phyloP scores from a whole-genome alignment of 768 basidiomycete species.

The Lentinula detonsa region DNA sequence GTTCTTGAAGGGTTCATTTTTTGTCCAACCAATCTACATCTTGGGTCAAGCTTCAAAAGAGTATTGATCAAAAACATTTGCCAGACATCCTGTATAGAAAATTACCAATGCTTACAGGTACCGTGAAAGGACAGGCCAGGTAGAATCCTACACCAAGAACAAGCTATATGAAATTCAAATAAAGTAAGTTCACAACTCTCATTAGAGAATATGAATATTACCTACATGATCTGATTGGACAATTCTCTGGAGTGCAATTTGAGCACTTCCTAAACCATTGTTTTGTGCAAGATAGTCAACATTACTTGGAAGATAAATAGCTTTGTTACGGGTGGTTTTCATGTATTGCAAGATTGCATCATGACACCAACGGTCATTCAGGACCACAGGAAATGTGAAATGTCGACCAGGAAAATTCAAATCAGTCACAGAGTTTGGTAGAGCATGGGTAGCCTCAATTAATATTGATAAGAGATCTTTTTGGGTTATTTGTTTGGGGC shows the following conservation, averaged over 20 bases:
- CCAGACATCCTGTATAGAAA: neutral
- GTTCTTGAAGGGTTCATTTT: slow-evolving; percentile 75
- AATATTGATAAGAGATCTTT: slow-evolving; percentile 34
- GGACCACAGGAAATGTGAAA: slow-evolving; percentile 54
- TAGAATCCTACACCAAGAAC: slow-evolving; percentile 63
- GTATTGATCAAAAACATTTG: neutral
- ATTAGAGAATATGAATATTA: neutral
- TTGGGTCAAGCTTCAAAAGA: slow-evolving; percentile 44
- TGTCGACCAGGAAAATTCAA: slow-evolving; percentile 42
- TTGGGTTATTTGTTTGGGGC: slow-evolving; percentile 38
- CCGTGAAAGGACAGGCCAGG: slow-evolving; percentile 55
- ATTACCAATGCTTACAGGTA: slow-evolving; percentile 36
- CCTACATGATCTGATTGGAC: slow-evolving; percentile 45
- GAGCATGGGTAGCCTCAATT: slow-evolving; percentile 25
- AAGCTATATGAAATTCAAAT: slow-evolving; percentile 28
- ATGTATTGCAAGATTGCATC: slow-evolving; percentile 56
- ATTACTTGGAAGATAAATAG: slow-evolving; percentile 65
- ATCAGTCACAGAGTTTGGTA: slow-evolving; percentile 33
- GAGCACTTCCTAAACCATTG: slow-evolving; percentile 43
- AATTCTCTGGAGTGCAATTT: slow-evolving; percentile 40
- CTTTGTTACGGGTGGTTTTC: slow-evolving; percentile 44
- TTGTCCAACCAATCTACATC: slow-evolving; percentile 54
- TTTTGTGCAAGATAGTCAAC: slow-evolving; percentile 60
- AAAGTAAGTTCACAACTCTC: neutral
- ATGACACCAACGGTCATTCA: slow-evolving; percentile 53